phyloP scores from a whole-genome alignment of 441 rosid genomes.

The Daphne laureola region DNA sequence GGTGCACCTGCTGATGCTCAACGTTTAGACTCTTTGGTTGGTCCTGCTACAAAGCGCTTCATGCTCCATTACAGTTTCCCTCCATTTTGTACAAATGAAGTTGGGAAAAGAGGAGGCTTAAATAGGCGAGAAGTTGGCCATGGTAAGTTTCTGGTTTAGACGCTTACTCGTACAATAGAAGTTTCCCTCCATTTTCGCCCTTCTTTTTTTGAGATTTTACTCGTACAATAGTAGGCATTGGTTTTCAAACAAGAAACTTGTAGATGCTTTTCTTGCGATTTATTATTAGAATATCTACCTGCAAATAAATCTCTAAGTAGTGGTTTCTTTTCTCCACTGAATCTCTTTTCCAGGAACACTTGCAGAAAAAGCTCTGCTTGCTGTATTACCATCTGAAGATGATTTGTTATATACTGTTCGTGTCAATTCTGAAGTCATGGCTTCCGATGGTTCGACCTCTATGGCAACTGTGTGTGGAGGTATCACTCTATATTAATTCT shows the following conservation, averaged over 20 bases:
- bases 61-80: conserved; percentile 99
- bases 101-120: conserved; percentile 83
- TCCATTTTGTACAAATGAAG: conserved; percentile 86
- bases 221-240: too few species aligned
- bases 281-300: too few species aligned
- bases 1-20: conserved; percentile 95
- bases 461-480: conserved; percentile 99
- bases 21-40: conserved; percentile 78
- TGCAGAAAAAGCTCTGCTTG: conserved; percentile 94
- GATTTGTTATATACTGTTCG: conserved; percentile 73
- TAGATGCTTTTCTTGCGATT: too few species aligned
- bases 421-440: conserved; percentile 94
- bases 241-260: too few species aligned
- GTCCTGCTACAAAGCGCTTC: conserved; percentile 86
- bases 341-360: conserved; percentile 59
- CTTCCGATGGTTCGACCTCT: conserved; percentile 98
- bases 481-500: conserved; percentile 19
- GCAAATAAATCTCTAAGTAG: too few species aligned
- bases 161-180: too few species aligned
- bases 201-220: too few species aligned
- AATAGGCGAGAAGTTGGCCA: conserved; percentile 99
- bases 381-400: conserved; percentile 88
- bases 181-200: too few species aligned
- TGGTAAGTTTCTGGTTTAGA: conserved; percentile 43
- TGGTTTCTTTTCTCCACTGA: conserved; percentile 3